Percentiles rank a stretch among this genome's conserved stretches.
These are phyloP conservation scores for Tolypocladium tropicale DNA, from an alignment of 2,329 filamentous ascomycete genomes.

Conservation along the genomic window DNA sequence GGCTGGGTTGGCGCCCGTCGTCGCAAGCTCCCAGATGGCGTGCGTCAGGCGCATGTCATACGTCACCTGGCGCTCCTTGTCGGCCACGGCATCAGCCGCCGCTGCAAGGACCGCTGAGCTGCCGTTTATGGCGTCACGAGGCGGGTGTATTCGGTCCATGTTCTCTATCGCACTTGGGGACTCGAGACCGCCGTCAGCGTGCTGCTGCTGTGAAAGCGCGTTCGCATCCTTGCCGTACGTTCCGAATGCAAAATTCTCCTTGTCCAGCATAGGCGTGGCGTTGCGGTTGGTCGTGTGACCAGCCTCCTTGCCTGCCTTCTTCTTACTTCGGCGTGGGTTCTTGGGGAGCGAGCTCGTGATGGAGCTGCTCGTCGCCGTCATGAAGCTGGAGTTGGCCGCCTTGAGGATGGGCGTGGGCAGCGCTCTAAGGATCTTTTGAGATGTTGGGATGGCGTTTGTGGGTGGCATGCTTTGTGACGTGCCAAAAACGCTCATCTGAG, in stretches of 20 bases:
- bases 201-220: conserved; percentile 4
- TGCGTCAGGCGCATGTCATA: conserved; percentile 85
- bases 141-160: conserved; percentile 35
- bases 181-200: conserved; percentile 10
- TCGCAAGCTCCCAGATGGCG: conserved; percentile 89
- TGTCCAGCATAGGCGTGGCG: conserved; percentile 30
- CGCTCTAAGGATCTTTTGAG: conserved; percentile 81
- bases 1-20: conserved; percentile 83
- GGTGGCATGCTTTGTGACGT: conserved; percentile 66
- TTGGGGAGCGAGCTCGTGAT: conserved; percentile 71
- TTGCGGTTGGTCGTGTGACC: conserved; percentile 23
- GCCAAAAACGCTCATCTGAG: conserved; percentile 74
- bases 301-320: conserved; percentile 35
- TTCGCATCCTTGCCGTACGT: conserved; percentile 14
- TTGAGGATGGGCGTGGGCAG: conserved; percentile 85
- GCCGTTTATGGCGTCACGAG: conserved; percentile 12
- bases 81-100: conserved; percentile 51
- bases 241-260: conserved; percentile 33
- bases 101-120: conserved; percentile 33
- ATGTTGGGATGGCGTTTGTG: conserved; percentile 78
- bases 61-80: conserved; percentile 60
- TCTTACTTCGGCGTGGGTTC: conserved; percentile 48
- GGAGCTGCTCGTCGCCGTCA: conserved; percentile 81
- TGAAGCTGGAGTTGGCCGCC: conserved; percentile 90
- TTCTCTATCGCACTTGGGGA: conserved; percentile 29